Conservation (phyloP, 75 land plant species). For the Cupressus sempervirens region DNA sequence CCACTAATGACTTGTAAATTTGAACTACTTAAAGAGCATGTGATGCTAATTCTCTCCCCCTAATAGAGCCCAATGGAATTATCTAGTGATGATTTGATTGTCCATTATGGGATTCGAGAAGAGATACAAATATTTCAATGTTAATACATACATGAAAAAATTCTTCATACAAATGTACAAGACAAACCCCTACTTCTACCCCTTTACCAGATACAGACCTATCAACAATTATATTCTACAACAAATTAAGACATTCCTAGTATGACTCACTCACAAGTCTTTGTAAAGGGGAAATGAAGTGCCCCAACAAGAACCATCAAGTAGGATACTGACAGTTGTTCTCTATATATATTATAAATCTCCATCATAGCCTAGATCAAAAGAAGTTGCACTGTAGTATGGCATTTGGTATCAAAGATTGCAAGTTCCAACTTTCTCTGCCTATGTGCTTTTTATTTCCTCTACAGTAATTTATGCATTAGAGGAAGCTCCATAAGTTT, state of each 20-base stretch:
- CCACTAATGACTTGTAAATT: conserved; percentile 79
- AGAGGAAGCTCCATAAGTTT: too few relatives aligned
- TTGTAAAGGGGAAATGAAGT: conserved; percentile 84
- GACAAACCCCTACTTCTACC: too few relatives aligned
- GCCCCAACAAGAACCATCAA: too few relatives aligned
- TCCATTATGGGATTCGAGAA: conserved; percentile 12
- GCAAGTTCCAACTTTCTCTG: too few relatives aligned
- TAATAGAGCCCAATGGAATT: conserved; percentile 81
- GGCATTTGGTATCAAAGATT: too few relatives aligned
- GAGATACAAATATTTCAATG: conserved; percentile 32
- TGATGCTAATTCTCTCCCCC: conserved; percentile 81
- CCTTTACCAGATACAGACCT: conserved; percentile 48
- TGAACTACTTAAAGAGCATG: conserved; percentile 85
- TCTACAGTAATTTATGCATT: too few relatives aligned
- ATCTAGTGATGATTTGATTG: conserved; percentile 51
- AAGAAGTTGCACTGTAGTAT: too few relatives aligned
- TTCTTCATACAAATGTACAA: conserved; percentile 84
- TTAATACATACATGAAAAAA: conserved; percentile 67
- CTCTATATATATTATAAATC: too few relatives aligned
- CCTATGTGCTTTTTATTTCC: too few relatives aligned
- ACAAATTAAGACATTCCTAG: conserved; percentile 76
- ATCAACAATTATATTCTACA: conserved; percentile 71
- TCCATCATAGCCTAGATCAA: too few relatives aligned
- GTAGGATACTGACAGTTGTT: too few relatives aligned
- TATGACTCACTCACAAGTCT: conserved; percentile 93